Conservation (phyloP, 2,329 filamentous ascomycete species). For the Xylariaceae sp. region DNA sequence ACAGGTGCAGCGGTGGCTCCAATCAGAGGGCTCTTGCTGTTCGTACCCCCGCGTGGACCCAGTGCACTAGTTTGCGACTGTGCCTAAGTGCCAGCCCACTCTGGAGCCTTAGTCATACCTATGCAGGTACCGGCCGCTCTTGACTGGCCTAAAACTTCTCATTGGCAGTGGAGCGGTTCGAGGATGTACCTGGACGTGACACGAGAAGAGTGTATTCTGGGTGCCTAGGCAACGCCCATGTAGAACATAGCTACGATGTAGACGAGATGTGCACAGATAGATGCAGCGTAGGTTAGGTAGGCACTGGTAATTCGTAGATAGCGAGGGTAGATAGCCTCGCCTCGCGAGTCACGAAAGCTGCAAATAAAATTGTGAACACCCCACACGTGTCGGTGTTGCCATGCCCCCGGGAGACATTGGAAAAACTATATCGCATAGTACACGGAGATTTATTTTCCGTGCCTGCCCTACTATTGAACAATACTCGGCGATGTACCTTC, state of each 20-base stretch:
- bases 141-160: background rate
- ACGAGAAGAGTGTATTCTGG: too few relatives aligned
- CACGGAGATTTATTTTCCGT: background rate
- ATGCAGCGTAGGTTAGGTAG: too few relatives aligned
- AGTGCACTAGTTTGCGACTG: background rate
- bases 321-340: background rate
- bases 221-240: too few relatives aligned
- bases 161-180: background rate
- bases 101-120: slow-evolving; percentile 6
- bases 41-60: background rate
- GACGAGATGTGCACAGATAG: too few relatives aligned
- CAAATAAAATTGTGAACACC: background rate
- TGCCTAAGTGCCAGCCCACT: background rate
- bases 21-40: background rate
- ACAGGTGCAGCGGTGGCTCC: background rate
- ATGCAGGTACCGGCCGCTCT: slow-evolving; percentile 29
- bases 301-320: background rate
- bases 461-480: background rate
- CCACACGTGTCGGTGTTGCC: background rate
- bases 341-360: background rate
- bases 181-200: too few relatives aligned
- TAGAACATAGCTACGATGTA: too few relatives aligned
- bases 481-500: background rate
- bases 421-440: background rate
- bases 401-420: background rate